phyloP scores from a whole-genome alignment of 192 early-diverging fungal genomes.

The Polychytrium aggregatum region DNA sequence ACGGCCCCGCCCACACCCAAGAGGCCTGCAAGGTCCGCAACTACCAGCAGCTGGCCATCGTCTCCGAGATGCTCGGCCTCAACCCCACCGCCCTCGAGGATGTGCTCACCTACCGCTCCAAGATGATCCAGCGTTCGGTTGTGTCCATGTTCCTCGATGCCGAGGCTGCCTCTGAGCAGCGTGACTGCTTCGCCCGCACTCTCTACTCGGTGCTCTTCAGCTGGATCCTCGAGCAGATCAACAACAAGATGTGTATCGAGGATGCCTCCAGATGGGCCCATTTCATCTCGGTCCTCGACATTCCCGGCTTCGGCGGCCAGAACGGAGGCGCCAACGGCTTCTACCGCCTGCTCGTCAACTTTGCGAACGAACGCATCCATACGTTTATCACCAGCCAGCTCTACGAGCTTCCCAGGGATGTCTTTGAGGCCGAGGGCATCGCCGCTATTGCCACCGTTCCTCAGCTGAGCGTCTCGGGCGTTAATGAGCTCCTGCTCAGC shows the following conservation, averaged over 20 bases:
- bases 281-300: conserved; percentile 78
- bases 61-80: conserved; percentile 72
- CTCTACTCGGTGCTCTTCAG: conserved; percentile 67
- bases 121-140: conserved; percentile 65
- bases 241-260: conserved; percentile 64
- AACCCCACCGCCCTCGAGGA: conserved; percentile 50
- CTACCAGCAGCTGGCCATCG: conserved; percentile 56
- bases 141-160: conserved; percentile 76
- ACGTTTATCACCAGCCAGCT: conserved; percentile 18
- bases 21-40: conserved; percentile 70
- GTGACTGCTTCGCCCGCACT: conserved; percentile 67
- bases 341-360: conserved; percentile 40
- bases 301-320: conserved; percentile 32
- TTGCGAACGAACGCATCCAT: conserved; percentile 32
- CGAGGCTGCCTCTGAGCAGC: conserved; percentile 60
- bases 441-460: conserved; percentile 40
- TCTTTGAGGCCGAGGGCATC: conserved; percentile 22
- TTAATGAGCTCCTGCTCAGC: conserved; percentile 9
- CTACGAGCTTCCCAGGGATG: conserved; percentile 18
- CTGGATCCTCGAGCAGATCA: conserved; percentile 84
- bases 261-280: conserved; percentile 52
- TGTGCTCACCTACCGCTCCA: conserved; percentile 63
- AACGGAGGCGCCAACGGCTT: conserved; percentile 19
- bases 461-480: conserved; percentile 25
- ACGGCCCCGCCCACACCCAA: conserved; percentile 31